Percentiles rank a stretch among this genome's conserved stretches.
These are phyloP conservation scores for Micractinium sp. DNA, from an alignment of 139 green algal genomes.

Conservation along the genomic window DNA sequence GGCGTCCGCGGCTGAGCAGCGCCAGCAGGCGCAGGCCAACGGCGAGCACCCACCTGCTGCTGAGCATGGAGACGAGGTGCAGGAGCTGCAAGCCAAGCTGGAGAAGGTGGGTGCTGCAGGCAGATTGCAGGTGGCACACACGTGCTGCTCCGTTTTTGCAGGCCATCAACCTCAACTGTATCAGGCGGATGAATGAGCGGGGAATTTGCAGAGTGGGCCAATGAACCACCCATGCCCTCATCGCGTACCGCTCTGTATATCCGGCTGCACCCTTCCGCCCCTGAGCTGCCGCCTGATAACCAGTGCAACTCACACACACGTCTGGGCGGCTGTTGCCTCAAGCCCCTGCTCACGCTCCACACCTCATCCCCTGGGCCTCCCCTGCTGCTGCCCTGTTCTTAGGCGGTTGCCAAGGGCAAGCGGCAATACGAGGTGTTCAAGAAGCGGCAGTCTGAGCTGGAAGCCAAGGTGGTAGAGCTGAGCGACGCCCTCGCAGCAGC, in stretches of 20 bases:
- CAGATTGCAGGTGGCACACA: not conserved
- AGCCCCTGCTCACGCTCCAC: not conserved
- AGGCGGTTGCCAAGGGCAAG: constrained; percentile 35
- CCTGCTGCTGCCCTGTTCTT: not conserved
- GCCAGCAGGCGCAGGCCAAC: not conserved
- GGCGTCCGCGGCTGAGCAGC: not conserved
- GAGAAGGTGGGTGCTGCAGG: not conserved
- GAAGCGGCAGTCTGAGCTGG: constrained; percentile 8
- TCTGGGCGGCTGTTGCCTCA: not conserved
- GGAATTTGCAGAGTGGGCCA: too few species aligned
- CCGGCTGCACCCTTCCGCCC: not conserved
- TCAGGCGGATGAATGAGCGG: too few species aligned
- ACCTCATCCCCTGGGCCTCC: not conserved
- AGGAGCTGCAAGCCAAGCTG: constrained; percentile 2
- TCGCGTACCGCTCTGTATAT: not conserved
- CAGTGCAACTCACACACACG: not conserved
- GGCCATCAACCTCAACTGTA: too few species aligned
- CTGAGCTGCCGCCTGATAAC: not conserved
- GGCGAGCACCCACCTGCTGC: not conserved
- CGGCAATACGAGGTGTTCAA: constrained; percentile 19
- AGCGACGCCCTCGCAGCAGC: not conserved
- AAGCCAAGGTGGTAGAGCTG: constrained; percentile 4
- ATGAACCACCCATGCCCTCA: too few species aligned
- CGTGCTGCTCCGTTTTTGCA: too few species aligned
- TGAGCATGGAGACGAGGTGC: not conserved